Percentiles rank a stretch among this genome's conserved stretches.
Evolutionary conservation across 768 basidiomycete genomes (phyloP).

Genomic region (Lactifluus volemus): DNA sequence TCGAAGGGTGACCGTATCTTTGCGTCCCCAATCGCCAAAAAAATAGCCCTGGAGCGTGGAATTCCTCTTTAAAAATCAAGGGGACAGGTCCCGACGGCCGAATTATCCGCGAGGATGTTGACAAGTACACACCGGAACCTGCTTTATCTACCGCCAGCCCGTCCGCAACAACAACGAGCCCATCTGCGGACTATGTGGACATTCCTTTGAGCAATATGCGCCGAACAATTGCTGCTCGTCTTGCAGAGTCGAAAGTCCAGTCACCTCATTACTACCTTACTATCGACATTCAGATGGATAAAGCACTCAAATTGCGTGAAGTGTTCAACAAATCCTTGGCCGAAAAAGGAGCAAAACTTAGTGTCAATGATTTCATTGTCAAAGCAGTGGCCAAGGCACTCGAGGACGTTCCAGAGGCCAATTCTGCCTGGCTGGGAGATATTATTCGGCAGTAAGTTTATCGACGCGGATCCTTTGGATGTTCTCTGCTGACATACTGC

Average conservation of each 20-base stretch:
- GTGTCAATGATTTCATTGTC: conserved; percentile 96
- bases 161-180: conserved; percentile 40
- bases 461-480: neutral
- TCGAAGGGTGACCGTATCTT: conserved; percentile 77
- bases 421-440: conserved; percentile 97
- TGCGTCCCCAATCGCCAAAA: conserved; percentile 93
- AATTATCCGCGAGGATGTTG: conserved; percentile 91
- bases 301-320: conserved; percentile 85
- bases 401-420: conserved; percentile 92
- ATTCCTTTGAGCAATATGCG: conserved; percentile 92
- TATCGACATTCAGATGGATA: conserved; percentile 93
- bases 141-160: conserved; percentile 39
- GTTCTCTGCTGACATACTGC: neutral
- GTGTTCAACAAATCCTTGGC: conserved; percentile 88
- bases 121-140: conserved; percentile 65
- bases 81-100: conserved; percentile 92
- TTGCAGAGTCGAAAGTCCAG: conserved; percentile 89
- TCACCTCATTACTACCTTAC: conserved; percentile 98
- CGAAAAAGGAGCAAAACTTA: conserved; percentile 86
- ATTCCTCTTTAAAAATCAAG: conserved; percentile 84
- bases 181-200: conserved; percentile 69
- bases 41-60: conserved; percentile 90
- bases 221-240: conserved; percentile 81
- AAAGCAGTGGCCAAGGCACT: conserved; percentile 91
- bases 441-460: conserved; percentile 82